These are phyloP conservation scores for Fusarium miscanthi DNA, from an alignment of 2,329 filamentous ascomycete genomes.

Conservation along the genomic window DNA sequence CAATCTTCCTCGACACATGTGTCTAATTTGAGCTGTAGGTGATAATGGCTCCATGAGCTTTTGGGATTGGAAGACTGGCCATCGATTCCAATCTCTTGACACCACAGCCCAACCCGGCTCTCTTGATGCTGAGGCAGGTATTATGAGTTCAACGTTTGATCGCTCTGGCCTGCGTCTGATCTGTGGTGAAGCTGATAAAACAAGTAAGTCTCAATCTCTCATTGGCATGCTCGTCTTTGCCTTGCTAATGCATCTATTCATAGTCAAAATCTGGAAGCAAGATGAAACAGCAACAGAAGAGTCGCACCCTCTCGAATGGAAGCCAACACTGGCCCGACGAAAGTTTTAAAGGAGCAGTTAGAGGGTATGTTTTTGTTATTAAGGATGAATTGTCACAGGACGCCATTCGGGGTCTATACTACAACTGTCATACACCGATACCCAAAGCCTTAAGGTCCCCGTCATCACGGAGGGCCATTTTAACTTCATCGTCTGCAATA, in stretches of 20 bases:
- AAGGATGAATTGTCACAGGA: constrained; percentile 22
- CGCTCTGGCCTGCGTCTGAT: constrained; percentile 88
- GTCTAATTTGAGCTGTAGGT: constrained; percentile 51
- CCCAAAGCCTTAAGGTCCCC: constrained; percentile 85
- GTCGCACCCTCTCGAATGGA: constrained; percentile 93
- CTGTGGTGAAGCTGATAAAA: constrained; percentile 96
- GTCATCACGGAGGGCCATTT: constrained; percentile 88
- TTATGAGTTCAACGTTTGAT: constrained; percentile 96
- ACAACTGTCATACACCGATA: constrained; percentile 57
- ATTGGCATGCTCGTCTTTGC: not conserved
- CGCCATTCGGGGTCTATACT: constrained; percentile 33
- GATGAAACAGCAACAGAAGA: constrained; percentile 92
- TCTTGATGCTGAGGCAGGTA: constrained; percentile 90
- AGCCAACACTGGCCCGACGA: constrained; percentile 79
- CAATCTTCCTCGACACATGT: too few relatives aligned
- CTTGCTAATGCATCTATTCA: constrained; percentile 39
- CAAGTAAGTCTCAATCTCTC: constrained; percentile 64
- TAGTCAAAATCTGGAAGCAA: constrained; percentile 94
- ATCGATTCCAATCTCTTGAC: constrained; percentile 89
- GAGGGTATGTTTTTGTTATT: constrained; percentile 11
- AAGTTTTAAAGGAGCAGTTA: constrained; percentile 68
- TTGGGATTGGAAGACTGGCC: constrained; percentile 98
- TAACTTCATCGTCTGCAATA: constrained; percentile 91
- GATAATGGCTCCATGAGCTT: constrained; percentile 98
- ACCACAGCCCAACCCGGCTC: constrained; percentile 94